Conservation (phyloP, 257 asterid genomes). For the Nyctanthes arbortristis region DNA sequence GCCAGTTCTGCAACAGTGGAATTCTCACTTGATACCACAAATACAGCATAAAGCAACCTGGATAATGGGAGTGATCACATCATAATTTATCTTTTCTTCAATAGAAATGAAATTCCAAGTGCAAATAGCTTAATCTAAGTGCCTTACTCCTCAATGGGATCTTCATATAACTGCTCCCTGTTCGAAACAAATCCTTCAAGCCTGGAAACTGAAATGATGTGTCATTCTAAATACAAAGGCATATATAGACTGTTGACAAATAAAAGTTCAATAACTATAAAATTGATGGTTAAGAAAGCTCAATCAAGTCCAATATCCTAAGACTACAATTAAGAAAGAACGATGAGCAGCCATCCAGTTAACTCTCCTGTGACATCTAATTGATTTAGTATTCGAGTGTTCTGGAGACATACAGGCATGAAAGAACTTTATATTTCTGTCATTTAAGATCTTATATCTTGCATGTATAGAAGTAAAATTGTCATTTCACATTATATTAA, state of each 20-base stretch:
- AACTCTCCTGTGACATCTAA: neutral
- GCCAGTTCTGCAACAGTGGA: conserved; percentile 97
- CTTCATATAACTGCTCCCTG: conserved; percentile 98
- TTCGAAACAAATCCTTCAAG: conserved; percentile 99
- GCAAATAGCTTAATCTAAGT: conserved; percentile 21
- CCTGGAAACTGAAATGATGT: conserved; percentile 86
- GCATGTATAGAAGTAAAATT: conserved; percentile 7
- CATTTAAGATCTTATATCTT: neutral
- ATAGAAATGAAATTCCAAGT: conserved; percentile 25
- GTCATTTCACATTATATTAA: neutral
- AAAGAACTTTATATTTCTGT: conserved; percentile 1
- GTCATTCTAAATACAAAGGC: conserved; percentile 27
- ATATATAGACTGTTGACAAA: neutral
- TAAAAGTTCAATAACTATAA: neutral
- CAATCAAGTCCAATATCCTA: neutral
- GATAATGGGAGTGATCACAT: conserved; percentile 25
- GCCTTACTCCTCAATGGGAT: conserved; percentile 98
- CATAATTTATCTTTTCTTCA: conserved; percentile 27
- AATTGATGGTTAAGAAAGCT: neutral
- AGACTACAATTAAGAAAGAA: neutral
- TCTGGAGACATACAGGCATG: conserved; percentile 2
- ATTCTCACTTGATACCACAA: conserved; percentile 96
- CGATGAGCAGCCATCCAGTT: neutral
- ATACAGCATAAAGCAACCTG: conserved; percentile 99
- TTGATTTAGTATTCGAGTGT: neutral